Conservation (phyloP, 805 yeast genomes). For the Kodamaea hsintzibuensis region DNA sequence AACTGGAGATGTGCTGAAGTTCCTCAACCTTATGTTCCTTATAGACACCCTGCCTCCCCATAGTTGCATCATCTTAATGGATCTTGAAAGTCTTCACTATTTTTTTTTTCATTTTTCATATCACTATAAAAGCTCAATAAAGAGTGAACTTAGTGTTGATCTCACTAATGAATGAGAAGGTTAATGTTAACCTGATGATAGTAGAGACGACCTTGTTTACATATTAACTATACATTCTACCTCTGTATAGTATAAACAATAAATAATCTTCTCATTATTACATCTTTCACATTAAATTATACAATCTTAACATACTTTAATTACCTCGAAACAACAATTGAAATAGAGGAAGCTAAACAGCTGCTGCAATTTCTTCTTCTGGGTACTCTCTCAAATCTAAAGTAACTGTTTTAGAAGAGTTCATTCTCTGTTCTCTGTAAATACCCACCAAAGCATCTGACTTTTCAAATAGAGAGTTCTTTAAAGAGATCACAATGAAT, state of each 20-base stretch:
- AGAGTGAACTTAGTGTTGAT: too few species aligned
- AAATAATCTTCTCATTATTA: too few species aligned
- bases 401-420: conserved; percentile 72
- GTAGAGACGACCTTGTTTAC: too few species aligned
- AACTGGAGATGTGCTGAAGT: not conserved
- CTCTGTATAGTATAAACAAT: too few species aligned
- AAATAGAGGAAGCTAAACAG: not conserved
- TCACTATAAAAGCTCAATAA: not conserved
- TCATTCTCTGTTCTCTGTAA: conserved; percentile 74
- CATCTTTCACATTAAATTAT: too few species aligned
- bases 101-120: not conserved
- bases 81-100: not conserved
- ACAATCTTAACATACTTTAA: too few species aligned
- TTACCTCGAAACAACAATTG: too few species aligned
- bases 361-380: conserved; percentile 17
- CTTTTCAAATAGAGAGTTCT: conserved; percentile 81
- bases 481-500: conserved; percentile 89
- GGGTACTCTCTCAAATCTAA: conserved; percentile 69
- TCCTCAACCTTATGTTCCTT: not conserved
- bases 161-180: too few species aligned
- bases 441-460: conserved; percentile 93
- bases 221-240: too few species aligned
- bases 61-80: not conserved
- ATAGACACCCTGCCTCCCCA: not conserved
- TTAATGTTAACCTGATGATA: too few species aligned